Percentiles rank a stretch among this genome's conserved stretches.
These are phyloP conservation scores for Tieghemostelium lacteum DNA, from an alignment of 78 protist genomes.

Conservation along the genomic window DNA sequence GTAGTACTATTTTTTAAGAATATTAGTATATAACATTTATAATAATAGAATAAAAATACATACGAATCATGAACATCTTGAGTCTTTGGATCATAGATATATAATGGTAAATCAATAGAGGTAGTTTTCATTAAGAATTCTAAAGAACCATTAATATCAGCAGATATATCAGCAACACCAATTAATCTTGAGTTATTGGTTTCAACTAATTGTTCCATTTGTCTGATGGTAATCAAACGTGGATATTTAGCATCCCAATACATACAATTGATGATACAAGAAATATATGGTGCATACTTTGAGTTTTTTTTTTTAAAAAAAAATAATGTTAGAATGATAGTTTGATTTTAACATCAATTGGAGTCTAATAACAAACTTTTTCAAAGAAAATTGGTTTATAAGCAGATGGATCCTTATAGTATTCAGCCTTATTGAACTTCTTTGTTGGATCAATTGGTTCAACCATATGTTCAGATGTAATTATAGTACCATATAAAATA, in stretches of 20 bases:
- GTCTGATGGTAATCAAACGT: constrained; percentile 87
- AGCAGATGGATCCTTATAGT: constrained; percentile 88
- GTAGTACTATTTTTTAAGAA: constrained; percentile 22
- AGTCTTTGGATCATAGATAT: constrained; percentile 82
- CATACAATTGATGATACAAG: constrained; percentile 86
- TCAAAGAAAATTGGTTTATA: constrained; percentile 83
- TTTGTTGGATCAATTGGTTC: constrained; percentile 76
- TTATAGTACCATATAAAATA: constrained; percentile 73
- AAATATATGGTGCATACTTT: constrained; percentile 73
- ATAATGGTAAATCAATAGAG: constrained; percentile 92
- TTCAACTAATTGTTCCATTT: constrained; percentile 59
- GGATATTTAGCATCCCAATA: constrained; percentile 96
- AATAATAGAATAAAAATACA: background rate
- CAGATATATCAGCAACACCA: constrained; percentile 90
- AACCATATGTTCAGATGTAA: constrained; percentile 71
- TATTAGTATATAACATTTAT: background rate
- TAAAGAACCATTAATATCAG: constrained; percentile 92
- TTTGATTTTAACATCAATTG: background rate
- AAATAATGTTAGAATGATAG: background rate
- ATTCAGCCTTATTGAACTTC: constrained; percentile 83
- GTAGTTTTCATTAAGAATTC: constrained; percentile 87
- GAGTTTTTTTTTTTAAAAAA: background rate
- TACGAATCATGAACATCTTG: constrained; percentile 78
- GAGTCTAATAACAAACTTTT: background rate
- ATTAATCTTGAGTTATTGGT: constrained; percentile 53